Conservation (phyloP, 441 rosid species). For the Bocquillonia castaneifolia region DNA sequence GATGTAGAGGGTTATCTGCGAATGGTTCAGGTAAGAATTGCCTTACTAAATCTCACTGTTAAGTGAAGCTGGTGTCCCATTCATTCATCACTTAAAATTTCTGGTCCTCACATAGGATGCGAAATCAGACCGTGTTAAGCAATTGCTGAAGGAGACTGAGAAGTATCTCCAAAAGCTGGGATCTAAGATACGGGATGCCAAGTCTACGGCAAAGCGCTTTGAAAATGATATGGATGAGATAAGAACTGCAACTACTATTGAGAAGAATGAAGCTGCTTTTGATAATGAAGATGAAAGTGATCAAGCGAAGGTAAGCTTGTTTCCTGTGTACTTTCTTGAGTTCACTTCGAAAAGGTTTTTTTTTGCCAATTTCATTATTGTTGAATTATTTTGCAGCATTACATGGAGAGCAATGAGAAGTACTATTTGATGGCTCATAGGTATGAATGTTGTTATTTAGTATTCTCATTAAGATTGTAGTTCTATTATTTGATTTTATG, state of each 20-base stretch:
- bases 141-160: constrained; percentile 87
- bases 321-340: constrained; percentile 19
- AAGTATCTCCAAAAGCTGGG: constrained; percentile 92
- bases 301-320: constrained; percentile 72
- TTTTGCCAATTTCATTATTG: constrained; percentile 21
- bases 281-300: constrained; percentile 91
- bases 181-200: constrained; percentile 72
- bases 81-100: constrained; percentile 19
- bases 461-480: constrained; percentile 2
- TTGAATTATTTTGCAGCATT: constrained; percentile 59
- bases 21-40: constrained; percentile 80
- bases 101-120: constrained; percentile 57
- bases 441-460: constrained; percentile 31
- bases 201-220: constrained; percentile 49
- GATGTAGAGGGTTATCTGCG: constrained; percentile 98
- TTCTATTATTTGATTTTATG: not conserved
- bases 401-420: constrained; percentile 93
- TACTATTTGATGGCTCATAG: constrained; percentile 98
- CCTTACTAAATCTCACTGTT: constrained; percentile 21
- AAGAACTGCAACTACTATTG: constrained; percentile 34
- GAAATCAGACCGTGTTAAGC: constrained; percentile 92
- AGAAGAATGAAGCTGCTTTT: constrained; percentile 51
- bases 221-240: constrained; percentile 67
- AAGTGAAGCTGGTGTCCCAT: constrained; percentile 6
- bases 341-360: constrained; percentile 14